Evolutionary conservation across 2,329 filamentous ascomycete species (phyloP).

Genomic region (Sphaceloma murrayae): DNA sequence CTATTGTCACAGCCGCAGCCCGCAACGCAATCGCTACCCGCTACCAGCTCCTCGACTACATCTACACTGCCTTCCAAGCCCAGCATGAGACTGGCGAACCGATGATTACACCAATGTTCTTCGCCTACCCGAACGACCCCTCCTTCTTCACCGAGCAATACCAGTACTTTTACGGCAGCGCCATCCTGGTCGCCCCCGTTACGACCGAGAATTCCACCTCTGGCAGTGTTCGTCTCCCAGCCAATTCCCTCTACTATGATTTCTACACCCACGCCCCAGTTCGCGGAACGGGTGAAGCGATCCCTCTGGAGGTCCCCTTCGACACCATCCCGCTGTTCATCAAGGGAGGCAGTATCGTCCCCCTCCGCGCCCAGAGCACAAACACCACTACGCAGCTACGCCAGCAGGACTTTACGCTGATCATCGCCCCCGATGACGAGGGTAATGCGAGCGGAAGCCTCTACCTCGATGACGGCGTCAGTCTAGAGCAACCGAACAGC

Average conservation of each 20-base stretch:
- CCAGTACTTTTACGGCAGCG: slow-evolving; percentile 52
- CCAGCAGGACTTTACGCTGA: slow-evolving; percentile 57
- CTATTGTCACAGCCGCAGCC: slow-evolving; percentile 52
- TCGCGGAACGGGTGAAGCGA: slow-evolving; percentile 36
- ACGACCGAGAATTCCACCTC: slow-evolving; percentile 43
- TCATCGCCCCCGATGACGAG: slow-evolving; percentile 55
- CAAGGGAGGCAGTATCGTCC: slow-evolving; percentile 56
- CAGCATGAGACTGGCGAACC: slow-evolving; percentile 55
- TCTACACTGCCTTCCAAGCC: slow-evolving; percentile 61
- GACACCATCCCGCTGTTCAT: slow-evolving; percentile 58
- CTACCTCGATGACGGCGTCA: slow-evolving; percentile 71
- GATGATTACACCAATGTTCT: slow-evolving; percentile 61
- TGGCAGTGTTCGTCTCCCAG: slow-evolving; percentile 47
- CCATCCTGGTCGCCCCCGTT: slow-evolving; percentile 49
- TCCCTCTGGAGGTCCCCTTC: slow-evolving; percentile 40
- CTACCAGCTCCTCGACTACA: slow-evolving; percentile 70
- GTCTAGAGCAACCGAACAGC: slow-evolving; percentile 48
- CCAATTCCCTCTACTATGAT: slow-evolving; percentile 50
- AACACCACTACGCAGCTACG: slow-evolving; percentile 57
- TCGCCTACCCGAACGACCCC: slow-evolving; percentile 52
- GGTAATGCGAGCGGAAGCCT: slow-evolving; percentile 57
- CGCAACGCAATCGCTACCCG: slow-evolving; percentile 59
- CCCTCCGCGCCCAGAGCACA: slow-evolving; percentile 45
- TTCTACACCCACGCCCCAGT: slow-evolving; percentile 45
- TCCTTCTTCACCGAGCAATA: slow-evolving; percentile 44